Evolutionary conservation across 768 basidiomycete genomes (phyloP).

Genomic region (Calocybe gangraenosa): DNA sequence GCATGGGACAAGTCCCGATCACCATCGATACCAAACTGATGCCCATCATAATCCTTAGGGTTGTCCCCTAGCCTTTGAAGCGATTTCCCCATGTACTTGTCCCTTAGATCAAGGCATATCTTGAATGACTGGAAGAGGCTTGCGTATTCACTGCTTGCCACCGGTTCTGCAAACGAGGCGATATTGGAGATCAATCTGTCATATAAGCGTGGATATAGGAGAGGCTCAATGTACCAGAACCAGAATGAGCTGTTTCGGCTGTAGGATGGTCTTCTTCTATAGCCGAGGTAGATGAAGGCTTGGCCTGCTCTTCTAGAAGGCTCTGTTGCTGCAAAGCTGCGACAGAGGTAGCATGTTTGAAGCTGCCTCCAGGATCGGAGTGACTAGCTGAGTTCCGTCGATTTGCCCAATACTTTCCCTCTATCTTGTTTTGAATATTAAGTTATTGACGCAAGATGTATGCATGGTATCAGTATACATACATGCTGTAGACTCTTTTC

Average conservation of each 20-base stretch:
- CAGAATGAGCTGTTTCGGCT: constrained; percentile 27
- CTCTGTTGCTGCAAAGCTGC: constrained; percentile 28
- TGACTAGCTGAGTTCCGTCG: constrained; percentile 55
- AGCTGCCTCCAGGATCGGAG: constrained; percentile 35
- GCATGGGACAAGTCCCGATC: constrained; percentile 34
- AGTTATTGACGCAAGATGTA: too few relatives aligned
- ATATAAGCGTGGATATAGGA: constrained; percentile 1
- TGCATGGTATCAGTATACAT: constrained; percentile 31
- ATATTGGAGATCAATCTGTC: not conserved
- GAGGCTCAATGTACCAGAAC: constrained; percentile 13
- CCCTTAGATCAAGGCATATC: constrained; percentile 84
- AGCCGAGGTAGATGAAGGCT: constrained; percentile 11
- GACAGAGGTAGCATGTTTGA: constrained; percentile 23
- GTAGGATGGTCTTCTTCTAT: constrained; percentile 31
- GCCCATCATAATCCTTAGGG: constrained; percentile 84
- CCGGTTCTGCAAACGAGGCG: constrained; percentile 19
- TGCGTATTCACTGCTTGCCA: constrained; percentile 42
- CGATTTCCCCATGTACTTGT: constrained; percentile 90
- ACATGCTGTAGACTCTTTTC: constrained; percentile 77
- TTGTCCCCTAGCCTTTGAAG: constrained; percentile 93
- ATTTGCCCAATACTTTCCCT: constrained; percentile 69
- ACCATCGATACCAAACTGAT: constrained; percentile 66
- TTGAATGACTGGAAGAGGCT: constrained; percentile 70
- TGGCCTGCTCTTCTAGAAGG: constrained; percentile 19
- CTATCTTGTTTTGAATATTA: too few relatives aligned